A percentile compares a stretch with the other conserved stretches of the same genome.
phyloP scores from a whole-genome alignment of 2,329 filamentous ascomycete species.

The Cordyceps javanica region DNA sequence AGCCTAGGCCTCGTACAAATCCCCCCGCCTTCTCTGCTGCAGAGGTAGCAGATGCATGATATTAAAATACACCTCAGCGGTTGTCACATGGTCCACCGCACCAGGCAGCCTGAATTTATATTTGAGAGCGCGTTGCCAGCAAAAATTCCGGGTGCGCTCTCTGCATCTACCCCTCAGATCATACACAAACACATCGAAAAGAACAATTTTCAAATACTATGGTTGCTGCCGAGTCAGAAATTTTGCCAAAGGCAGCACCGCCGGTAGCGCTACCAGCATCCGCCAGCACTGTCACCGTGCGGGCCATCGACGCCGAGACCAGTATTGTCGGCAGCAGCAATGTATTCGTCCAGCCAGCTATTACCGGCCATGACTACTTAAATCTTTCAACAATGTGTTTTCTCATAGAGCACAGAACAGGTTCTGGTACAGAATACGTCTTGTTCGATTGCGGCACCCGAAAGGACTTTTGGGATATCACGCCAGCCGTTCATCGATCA shows the following conservation, averaged over 20 bases:
- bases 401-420: constrained; percentile 11
- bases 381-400: constrained; percentile 17
- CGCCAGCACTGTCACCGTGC: constrained; percentile 13
- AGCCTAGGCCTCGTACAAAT: no score
- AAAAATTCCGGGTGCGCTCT: no score
- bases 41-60: no score
- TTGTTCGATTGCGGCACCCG: constrained; percentile 16
- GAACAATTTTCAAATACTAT: no score
- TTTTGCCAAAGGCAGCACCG: neutral
- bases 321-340: constrained; percentile 13
- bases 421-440: constrained; percentile 2
- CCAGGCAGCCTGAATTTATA: no score
- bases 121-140: no score
- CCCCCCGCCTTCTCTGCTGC: no score
- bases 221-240: neutral
- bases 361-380: constrained; percentile 16
- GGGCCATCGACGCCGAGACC: constrained; percentile 16
- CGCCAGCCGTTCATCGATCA: neutral
- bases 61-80: no score
- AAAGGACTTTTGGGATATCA: constrained; percentile 17
- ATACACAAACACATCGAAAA: no score
- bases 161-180: no score
- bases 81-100: no score
- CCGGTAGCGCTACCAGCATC: neutral
- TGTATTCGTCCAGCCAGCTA: constrained; percentile 15